Percentiles rank a stretch among this genome's conserved stretches.
Conservation (phyloP, 305 asterid genomes). For the Rubia peregrina region DNA sequence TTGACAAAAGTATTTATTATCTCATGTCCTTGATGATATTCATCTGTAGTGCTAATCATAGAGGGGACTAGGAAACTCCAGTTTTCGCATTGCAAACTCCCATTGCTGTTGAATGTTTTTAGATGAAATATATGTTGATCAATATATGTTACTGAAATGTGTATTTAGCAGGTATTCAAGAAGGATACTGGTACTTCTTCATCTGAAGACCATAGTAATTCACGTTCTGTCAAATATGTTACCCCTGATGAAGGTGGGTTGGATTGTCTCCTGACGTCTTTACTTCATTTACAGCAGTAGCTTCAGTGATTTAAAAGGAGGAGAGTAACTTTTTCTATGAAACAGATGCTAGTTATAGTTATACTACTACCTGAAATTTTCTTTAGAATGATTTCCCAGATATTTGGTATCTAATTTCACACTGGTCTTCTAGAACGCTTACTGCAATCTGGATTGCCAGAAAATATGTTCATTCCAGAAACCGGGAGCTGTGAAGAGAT, state of each 20-base stretch:
- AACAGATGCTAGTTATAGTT: not conserved
- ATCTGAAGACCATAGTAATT: conserved; percentile 19
- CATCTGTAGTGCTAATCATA: not conserved
- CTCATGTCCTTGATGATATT: not conserved
- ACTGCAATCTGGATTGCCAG: conserved; percentile 26
- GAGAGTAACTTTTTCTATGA: not conserved
- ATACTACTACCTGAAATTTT: not conserved
- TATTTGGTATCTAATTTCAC: conserved; percentile 5
- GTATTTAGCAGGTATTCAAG: conserved; percentile 45
- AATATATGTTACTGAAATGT: conserved; percentile 2
- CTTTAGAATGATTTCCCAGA: conserved; percentile 1
- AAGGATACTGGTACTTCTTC: conserved; percentile 37
- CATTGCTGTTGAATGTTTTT: not conserved
- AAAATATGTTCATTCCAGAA: conserved; percentile 22
- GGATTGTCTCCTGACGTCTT: not conserved
- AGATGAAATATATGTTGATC: not conserved
- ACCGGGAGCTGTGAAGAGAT: conserved; percentile 22
- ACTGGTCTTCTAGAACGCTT: conserved; percentile 17
- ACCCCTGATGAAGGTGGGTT: conserved; percentile 41
- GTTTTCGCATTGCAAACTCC: conserved; percentile 2
- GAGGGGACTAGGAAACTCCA: not conserved
- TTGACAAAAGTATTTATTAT: not conserved
- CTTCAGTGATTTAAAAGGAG: not conserved
- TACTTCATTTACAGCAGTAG: not conserved
- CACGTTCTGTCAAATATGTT: conserved; percentile 33